phyloP scores from a whole-genome alignment of 2,329 filamentous ascomycete genomes.

The Aspergillus costaricaensis region DNA sequence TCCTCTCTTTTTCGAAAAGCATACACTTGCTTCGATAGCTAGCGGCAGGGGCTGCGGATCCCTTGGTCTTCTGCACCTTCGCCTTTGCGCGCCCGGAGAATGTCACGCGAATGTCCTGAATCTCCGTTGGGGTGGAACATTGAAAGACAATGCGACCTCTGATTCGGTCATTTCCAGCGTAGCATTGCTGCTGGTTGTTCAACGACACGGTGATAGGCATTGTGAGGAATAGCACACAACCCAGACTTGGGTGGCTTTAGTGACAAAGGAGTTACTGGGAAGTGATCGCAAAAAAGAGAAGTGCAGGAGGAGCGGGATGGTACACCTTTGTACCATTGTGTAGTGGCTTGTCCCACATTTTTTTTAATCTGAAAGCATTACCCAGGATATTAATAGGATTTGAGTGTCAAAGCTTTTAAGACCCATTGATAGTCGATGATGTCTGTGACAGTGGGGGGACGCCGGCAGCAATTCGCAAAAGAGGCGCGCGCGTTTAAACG shows the following conservation, averaged over 20 bases:
- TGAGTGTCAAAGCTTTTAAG: too few relatives aligned
- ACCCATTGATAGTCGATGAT: too few relatives aligned
- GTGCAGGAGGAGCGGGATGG: not conserved
- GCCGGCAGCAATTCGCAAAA: too few relatives aligned
- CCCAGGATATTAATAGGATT: not conserved
- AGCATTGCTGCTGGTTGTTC: slow-evolving; percentile 7
- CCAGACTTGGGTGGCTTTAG: not conserved
- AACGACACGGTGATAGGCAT: slow-evolving; percentile 18
- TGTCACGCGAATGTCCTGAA: slow-evolving; percentile 14
- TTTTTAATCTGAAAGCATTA: not conserved
- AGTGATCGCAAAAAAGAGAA: not conserved
- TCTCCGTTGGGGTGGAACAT: slow-evolving; percentile 7
- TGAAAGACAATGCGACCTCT: slow-evolving; percentile 11
- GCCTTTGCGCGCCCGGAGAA: slow-evolving; percentile 19
- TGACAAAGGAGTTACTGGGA: not conserved
- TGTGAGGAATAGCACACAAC: not conserved
- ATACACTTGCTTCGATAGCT: slow-evolving; percentile 20
- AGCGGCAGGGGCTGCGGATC: slow-evolving; percentile 11
- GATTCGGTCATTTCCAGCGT: slow-evolving; percentile 14
- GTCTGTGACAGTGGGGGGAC: too few relatives aligned
- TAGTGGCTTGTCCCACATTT: not conserved
- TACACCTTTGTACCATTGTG: not conserved
- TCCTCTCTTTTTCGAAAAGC: slow-evolving; percentile 18
- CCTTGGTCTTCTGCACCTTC: slow-evolving; percentile 21
- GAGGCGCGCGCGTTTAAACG: too few relatives aligned